Percentiles rank a stretch among this genome's conserved stretches.
Evolutionary conservation across 73 alveolate genomes (phyloP).

Genomic region (Paramecium bursaria): DNA sequence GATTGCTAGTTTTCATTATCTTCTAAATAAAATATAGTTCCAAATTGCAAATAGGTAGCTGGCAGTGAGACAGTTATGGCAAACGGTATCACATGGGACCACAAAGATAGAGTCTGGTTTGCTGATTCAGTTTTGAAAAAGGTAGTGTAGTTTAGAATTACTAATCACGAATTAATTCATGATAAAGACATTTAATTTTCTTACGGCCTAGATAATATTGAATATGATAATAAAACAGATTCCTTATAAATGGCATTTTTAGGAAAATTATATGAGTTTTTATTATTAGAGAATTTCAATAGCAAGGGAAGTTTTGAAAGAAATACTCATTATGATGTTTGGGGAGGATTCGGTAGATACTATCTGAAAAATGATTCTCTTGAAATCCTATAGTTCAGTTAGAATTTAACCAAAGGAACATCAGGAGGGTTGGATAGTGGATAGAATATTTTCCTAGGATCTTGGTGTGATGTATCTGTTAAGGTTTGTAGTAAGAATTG

Average conservation of each 20-base stretch:
- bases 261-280: constrained; percentile 41
- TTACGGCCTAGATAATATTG: constrained; percentile 37
- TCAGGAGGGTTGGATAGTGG: constrained; percentile 42
- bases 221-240: constrained; percentile 10
- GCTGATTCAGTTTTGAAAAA: constrained; percentile 39
- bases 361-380: not conserved
- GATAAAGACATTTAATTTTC: not conserved
- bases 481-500: too few relatives aligned
- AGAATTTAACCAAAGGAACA: constrained; percentile 21
- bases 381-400: not conserved
- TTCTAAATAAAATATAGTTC: not conserved
- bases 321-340: constrained; percentile 10
- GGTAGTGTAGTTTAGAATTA: not conserved
- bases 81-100: constrained; percentile 41
- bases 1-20: not conserved
- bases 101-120: constrained; percentile 46
- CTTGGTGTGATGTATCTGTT: constrained; percentile 53
- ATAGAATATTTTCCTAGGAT: not conserved
- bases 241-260: constrained; percentile 1
- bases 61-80: not conserved
- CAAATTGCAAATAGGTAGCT: constrained; percentile 2
- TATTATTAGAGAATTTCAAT: not conserved
- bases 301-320: not conserved
- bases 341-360: constrained; percentile 40
- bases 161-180: not conserved